Evolutionary conservation across 345 rosid genomes (phyloP).

Genomic region (Gossypium anomalum): DNA sequence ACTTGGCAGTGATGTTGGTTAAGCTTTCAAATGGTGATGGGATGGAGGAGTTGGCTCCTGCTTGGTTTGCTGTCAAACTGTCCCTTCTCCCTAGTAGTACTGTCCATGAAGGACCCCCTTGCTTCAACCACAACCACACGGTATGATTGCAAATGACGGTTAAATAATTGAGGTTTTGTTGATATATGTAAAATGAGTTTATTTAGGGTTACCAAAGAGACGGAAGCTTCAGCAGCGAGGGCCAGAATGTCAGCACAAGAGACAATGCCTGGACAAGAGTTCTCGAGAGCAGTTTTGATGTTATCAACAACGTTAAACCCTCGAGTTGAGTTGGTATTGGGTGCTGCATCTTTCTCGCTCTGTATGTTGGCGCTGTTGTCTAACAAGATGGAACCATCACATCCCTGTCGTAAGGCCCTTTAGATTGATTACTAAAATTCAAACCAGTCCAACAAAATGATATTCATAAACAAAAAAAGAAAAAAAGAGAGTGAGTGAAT

Average conservation of each 20-base stretch:
- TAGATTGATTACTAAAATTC: too few species aligned
- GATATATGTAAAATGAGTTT: not conserved
- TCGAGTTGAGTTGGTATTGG: conserved; percentile 47
- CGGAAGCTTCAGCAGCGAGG: conserved; percentile 55
- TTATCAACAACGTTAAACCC: conserved; percentile 67
- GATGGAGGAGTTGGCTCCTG: conserved; percentile 43
- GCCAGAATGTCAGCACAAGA: conserved; percentile 80
- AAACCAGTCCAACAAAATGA: too few species aligned
- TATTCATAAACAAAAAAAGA: not conserved
- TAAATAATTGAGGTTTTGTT: too few species aligned
- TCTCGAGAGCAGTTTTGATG: conserved; percentile 62
- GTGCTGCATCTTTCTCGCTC: conserved; percentile 58
- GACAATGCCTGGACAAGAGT: conserved; percentile 60
- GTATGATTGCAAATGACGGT: too few species aligned
- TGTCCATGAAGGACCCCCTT: conserved; percentile 78
- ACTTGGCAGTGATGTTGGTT: conserved; percentile 40
- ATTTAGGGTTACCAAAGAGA: conserved; percentile 41
- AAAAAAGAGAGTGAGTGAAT: not conserved
- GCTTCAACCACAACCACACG: conserved; percentile 29
- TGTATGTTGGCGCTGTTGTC: conserved; percentile 40
- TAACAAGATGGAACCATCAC: conserved; percentile 65
- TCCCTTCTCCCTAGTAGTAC: conserved; percentile 69
- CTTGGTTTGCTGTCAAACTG: conserved; percentile 48
- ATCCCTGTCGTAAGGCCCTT: conserved; percentile 38
- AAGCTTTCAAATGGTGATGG: conserved; percentile 54